Percentiles rank a stretch among this genome's conserved stretches.
phyloP scores from a whole-genome alignment of 495 filamentous ascomycete genomes.

The Talaromyces wortmannii region DNA sequence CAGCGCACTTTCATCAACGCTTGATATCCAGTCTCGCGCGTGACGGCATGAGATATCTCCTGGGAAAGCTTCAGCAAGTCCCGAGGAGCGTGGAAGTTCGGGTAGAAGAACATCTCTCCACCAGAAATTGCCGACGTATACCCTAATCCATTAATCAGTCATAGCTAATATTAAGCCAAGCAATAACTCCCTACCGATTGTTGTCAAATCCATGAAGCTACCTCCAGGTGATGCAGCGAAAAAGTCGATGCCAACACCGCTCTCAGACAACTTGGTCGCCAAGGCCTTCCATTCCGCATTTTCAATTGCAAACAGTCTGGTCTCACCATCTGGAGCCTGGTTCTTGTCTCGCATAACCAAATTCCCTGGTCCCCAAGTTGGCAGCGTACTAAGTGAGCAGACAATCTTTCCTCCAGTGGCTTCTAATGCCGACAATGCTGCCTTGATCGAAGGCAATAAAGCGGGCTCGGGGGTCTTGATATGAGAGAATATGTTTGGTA shows the following conservation, averaged over 20 bases:
- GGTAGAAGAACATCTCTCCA: conserved; percentile 92
- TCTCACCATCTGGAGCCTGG: conserved; percentile 81
- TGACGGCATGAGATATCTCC: conserved; percentile 84
- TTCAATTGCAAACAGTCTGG: conserved; percentile 85
- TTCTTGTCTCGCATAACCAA: conserved; percentile 82
- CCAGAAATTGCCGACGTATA: conserved; percentile 73
- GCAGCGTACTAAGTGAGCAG: conserved; percentile 74
- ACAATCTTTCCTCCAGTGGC: conserved; percentile 89
- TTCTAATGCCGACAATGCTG: conserved; percentile 73
- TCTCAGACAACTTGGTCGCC: conserved; percentile 81
- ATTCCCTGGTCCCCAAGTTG: conserved; percentile 83
- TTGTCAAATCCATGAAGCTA: conserved; percentile 89
- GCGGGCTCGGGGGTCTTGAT: conserved; percentile 87
- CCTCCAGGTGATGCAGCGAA: conserved; percentile 88
- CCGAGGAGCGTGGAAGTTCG: conserved; percentile 84
- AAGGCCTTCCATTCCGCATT: conserved; percentile 76
- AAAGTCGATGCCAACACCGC: conserved; percentile 84
- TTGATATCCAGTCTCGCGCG: conserved; percentile 89
- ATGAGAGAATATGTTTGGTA: conserved; percentile 78
- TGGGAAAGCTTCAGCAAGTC: conserved; percentile 77
- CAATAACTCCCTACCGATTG: conserved; percentile 60
- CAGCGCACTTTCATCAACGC: conserved; percentile 98
- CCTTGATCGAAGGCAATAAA: conserved; percentile 73
- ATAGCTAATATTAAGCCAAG: background rate
- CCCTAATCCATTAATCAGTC: conserved; percentile 12